These are phyloP conservation scores for Cicer chorassanicum DNA, from an alignment of 306 rosid species.

Conservation along the genomic window DNA sequence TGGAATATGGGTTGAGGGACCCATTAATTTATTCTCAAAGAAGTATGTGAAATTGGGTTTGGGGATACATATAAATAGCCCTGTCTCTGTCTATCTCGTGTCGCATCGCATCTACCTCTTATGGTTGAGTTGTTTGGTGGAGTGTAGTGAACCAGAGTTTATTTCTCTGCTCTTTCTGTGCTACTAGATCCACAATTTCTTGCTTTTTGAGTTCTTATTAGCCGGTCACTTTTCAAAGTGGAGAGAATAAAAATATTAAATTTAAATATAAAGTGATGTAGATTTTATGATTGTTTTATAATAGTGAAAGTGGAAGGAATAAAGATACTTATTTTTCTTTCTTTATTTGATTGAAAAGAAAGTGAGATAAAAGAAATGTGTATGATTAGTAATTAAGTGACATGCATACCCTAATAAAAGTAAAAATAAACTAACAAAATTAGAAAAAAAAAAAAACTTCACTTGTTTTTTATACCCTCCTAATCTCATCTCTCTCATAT, in stretches of 20 bases:
- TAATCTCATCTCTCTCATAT: too few relatives aligned
- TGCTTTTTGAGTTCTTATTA: constrained; percentile 3
- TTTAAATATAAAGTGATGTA: not conserved
- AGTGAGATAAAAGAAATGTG: not conserved
- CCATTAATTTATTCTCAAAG: not conserved
- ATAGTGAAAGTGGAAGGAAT: not conserved
- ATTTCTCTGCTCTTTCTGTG: not conserved
- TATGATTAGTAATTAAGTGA: too few relatives aligned
- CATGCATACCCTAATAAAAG: not conserved
- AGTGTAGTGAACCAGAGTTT: not conserved
- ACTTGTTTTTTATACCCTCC: too few relatives aligned
- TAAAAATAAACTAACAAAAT: not conserved
- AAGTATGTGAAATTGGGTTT: not conserved
- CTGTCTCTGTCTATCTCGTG: not conserved
- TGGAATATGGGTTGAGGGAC: constrained; percentile 34
- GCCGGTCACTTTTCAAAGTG: not conserved
- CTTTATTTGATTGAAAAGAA: not conserved
- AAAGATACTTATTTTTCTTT: not conserved
- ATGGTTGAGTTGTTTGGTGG: constrained; percentile 1
- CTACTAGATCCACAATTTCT: not conserved
- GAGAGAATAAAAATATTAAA: not conserved
- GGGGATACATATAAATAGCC: not conserved
- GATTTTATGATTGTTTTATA: not conserved
- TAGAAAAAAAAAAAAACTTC: too few relatives aligned
- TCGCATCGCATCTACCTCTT: not conserved